Base-by-base conservation (phyloP, 2,329 filamentous ascomycete species). In the Neophaeococcomyces mojaviensis region DNA sequence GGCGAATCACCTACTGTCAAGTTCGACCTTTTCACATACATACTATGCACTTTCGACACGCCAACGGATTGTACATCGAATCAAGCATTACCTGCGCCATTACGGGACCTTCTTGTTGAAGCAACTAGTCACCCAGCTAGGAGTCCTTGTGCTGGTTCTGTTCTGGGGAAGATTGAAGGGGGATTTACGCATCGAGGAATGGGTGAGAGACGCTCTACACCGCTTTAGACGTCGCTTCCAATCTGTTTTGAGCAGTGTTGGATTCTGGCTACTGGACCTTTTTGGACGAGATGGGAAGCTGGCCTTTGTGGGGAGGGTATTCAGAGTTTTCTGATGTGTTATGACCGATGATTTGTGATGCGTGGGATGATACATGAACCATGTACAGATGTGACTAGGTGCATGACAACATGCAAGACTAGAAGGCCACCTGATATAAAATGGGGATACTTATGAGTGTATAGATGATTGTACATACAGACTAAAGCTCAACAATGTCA, bases 101-200 rank as follows among this genome's bases (percentile, higher is more conserved):
- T 36, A 33, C 18, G 32, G 30, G 12, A 13, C n/a, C 3, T 20
- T 44, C 7, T 24, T 44, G 8, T n/a, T 83, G 33, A 87, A 88
- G 61, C 88, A 96, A 59, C 57, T 92, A 4, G 69, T 85, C 22
- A 72, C 85, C 36, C 87, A 97, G 64, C 61, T 82, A 8, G 69
- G 84, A 18, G 49, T 73, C 5, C 74, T 72, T 18, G 62, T 59
- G 2, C 52, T 64, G 16, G 39, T 68, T 13, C 49, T 70, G 42
- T 54, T 70, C 19, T 70, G 62, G 61, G 62, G 69, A 53, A 59
- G 68, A 32, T 46, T 66, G 44, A 65, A 60, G 26, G 67, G 67
- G 2, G 69, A 72, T 55, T 59, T 60, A 20, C 61, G 65, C 41
- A 56, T 71, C 2, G 68, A 72, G 54, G 51, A 61, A 32, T 55